Conservation (phyloP, 768 basidiomycete species). For the Boletellus ananiceps region DNA sequence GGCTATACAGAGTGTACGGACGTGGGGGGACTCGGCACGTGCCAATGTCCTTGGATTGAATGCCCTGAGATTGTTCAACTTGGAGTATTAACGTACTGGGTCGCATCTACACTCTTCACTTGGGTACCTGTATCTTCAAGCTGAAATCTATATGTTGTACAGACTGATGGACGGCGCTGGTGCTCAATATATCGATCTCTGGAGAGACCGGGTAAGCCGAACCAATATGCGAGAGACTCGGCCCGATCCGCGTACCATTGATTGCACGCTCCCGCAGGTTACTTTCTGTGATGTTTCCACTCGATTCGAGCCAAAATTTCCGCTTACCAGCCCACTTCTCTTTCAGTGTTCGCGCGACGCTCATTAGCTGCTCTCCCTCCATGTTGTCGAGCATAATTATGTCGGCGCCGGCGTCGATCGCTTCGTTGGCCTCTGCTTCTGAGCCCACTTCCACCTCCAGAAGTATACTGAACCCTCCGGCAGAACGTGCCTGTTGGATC, state of each 20-base stretch:
- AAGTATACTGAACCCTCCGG: conserved; percentile 87
- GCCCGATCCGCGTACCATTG: conserved; percentile 51
- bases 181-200: conserved; percentile 96
- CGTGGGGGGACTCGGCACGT: conserved; percentile 50
- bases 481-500: conserved; percentile 77
- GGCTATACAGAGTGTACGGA: conserved; percentile 50
- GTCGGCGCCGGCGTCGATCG: conserved; percentile 94
- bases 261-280: conserved; percentile 80
- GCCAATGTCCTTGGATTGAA: conserved; percentile 67
- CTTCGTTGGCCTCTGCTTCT: conserved; percentile 90
- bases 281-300: conserved; percentile 88
- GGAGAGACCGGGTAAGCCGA: conserved; percentile 9
- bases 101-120: conserved; percentile 21
- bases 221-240: background rate
- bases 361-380: conserved; percentile 65
- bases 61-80: conserved; percentile 65
- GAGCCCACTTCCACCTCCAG: conserved; percentile 92
- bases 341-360: conserved; percentile 65
- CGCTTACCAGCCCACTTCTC: conserved; percentile 75
- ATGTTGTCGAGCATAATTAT: conserved; percentile 96
- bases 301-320: conserved; percentile 89
- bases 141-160: conserved; percentile 96
- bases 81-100: conserved; percentile 26
- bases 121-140: conserved; percentile 83
- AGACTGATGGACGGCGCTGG: conserved; percentile 85